Evolutionary conservation across 352 stramenopile genomes (phyloP), one percentile per base, ranked within the genome.

Genomic region (Plasmopara muralis): DNA sequence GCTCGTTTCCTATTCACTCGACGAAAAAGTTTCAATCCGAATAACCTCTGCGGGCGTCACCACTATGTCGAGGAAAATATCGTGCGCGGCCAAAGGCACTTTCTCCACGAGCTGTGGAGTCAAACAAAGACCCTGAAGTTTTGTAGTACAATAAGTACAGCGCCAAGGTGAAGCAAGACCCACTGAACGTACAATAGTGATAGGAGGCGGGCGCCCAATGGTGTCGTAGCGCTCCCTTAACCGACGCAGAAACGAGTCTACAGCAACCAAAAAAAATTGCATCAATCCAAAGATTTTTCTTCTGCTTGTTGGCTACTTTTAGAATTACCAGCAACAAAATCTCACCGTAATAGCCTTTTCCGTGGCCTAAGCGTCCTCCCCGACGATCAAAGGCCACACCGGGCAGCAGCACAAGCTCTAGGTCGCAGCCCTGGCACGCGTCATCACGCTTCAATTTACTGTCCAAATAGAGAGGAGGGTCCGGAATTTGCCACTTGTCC

Each of bases 401-500:
- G 9, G 86, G 86, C 16, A 94, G 58, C 48, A 96, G 57, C 37
- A 96, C 73, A 29, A 96, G 62, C 34, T 93, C 81, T 29, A 94
- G 39, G 33, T 90, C 77, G 14, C 69, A 42, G 1, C 57, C 53
- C 25, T 60, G 54, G 14, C 88, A 54, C 4, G 77, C 69, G 33
- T 89, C 67, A 20, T 70, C 60, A 29, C 79, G 72, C 18, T 39
- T 16, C 0, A 25, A 14, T 0, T 72, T 75, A 13, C 53, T 47
- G 0, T 57, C 39, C 9, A 42, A 51, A 7, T 53, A 43, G 28
- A 87, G 38, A 30, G 77, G 64, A 10, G 83, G 85, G 44, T 96
- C 81, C 14, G 82, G 83, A 39, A 96, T 96, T 43, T 83, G 66
- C 86, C 84, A 96, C 49, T 92, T 93, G 67, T 90, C 84, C 75